These are phyloP conservation scores for Pyrenochaeta sp. DNA, from an alignment of 2,329 filamentous ascomycete genomes.

Conservation along the genomic window DNA sequence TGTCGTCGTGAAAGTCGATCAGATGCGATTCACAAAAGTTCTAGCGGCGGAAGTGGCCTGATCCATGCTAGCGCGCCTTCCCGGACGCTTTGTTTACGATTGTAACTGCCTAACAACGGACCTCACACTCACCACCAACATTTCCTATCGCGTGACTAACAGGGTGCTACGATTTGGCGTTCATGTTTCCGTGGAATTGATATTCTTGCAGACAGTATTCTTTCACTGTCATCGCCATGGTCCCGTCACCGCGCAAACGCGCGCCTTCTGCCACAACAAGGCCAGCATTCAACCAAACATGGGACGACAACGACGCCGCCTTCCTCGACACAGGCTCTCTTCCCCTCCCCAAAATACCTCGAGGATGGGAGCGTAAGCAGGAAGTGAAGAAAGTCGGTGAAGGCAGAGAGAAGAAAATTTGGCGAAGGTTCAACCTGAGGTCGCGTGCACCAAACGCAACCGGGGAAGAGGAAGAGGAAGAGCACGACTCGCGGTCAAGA, in stretches of 20 bases:
- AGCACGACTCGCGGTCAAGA: constrained; percentile 47
- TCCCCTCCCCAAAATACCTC: constrained; percentile 52
- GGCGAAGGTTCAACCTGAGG: constrained; percentile 53
- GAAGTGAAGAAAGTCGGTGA: constrained; percentile 49
- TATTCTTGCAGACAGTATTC: constrained; percentile 18
- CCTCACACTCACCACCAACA: constrained; percentile 17
- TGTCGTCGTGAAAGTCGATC: background rate
- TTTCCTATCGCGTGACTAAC: constrained; percentile 6
- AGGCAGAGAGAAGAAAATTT: constrained; percentile 56
- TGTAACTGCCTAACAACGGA: constrained; percentile 16
- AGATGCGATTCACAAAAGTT: constrained; percentile 20
- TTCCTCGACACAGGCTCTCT: constrained; percentile 53
- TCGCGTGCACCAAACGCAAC: constrained; percentile 29
- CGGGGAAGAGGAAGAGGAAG: constrained; percentile 28
- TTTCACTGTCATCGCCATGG: constrained; percentile 27
- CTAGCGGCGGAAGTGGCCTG: constrained; percentile 10
- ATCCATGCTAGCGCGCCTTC: constrained; percentile 16
- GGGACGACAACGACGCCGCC: constrained; percentile 53
- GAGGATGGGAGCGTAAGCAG: constrained; percentile 60
- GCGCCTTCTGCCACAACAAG: constrained; percentile 22
- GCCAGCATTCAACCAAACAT: constrained; percentile 45
- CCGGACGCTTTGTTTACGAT: constrained; percentile 22
- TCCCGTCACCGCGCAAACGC: constrained; percentile 41
- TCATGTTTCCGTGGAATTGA: constrained; percentile 19
- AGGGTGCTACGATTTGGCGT: background rate